These are phyloP conservation scores for Nakazawaea peltata DNA, from an alignment of 805 yeast genomes.

Conservation along the genomic window DNA sequence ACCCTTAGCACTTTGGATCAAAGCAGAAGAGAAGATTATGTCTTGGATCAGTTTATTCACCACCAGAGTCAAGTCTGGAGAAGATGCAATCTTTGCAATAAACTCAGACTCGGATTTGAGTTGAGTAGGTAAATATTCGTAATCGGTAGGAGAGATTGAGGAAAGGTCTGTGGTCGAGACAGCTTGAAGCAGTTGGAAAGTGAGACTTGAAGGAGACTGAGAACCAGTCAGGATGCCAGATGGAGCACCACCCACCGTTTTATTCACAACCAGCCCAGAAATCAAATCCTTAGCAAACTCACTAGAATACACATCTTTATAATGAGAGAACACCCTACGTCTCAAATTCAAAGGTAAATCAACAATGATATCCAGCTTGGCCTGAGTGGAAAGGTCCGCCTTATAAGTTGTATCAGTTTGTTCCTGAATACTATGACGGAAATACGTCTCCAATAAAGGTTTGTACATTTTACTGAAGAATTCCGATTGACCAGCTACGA, in stretches of 20 bases:
- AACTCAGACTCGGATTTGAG: slow-evolving; percentile 23
- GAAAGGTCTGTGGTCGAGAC: slow-evolving; percentile 9
- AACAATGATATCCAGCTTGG: slow-evolving; percentile 30
- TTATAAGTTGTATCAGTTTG: slow-evolving; percentile 12
- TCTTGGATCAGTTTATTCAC: slow-evolving; percentile 34
- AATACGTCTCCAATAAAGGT: slow-evolving; percentile 47
- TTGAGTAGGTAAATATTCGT: slow-evolving; percentile 23
- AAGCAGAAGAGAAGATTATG: slow-evolving; percentile 63
- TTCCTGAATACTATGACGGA: slow-evolving; percentile 20
- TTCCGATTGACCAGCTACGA: slow-evolving; percentile 67
- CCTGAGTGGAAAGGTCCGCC: slow-evolving; percentile 23
- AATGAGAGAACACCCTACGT: slow-evolving; percentile 25
- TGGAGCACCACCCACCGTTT: neutral
- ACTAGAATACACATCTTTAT: slow-evolving; percentile 13
- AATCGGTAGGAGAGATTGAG: slow-evolving; percentile 22
- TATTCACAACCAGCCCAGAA: slow-evolving; percentile 18
- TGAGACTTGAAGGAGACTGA: slow-evolving; percentile 11
- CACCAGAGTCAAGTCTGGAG: slow-evolving; percentile 26
- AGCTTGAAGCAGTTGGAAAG: slow-evolving; percentile 20
- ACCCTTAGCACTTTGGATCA: slow-evolving; percentile 76
- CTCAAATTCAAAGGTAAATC: slow-evolving; percentile 47
- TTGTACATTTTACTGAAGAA: slow-evolving; percentile 65
- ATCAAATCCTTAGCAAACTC: slow-evolving; percentile 22
- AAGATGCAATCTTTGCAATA: slow-evolving; percentile 33
- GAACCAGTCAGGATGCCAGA: neutral